A percentile compares a stretch with the other conserved stretches of the same genome.
Evolutionary conservation across 345 rosid genomes (phyloP).

Genomic region (Euclidium syriacum): DNA sequence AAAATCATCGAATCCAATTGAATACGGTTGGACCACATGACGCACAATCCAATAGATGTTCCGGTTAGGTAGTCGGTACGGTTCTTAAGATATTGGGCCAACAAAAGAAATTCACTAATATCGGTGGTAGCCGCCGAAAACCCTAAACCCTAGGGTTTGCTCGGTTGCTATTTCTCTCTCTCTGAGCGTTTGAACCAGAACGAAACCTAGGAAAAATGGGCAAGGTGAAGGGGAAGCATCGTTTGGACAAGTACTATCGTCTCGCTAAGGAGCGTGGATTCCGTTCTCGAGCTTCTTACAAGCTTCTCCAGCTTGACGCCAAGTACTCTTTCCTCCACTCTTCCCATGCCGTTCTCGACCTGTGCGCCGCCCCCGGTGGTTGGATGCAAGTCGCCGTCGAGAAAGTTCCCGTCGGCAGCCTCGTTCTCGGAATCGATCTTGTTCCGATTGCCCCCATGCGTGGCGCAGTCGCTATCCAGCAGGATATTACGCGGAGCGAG

Average conservation of each 20-base stretch:
- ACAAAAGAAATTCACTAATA: too few relatives aligned
- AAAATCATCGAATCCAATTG: too few relatives aligned
- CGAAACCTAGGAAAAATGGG: conserved; percentile 38
- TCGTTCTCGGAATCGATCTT: conserved; percentile 84
- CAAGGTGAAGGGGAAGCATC: conserved; percentile 75
- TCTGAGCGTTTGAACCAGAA: neutral
- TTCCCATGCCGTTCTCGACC: conserved; percentile 77
- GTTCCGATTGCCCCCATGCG: conserved; percentile 63
- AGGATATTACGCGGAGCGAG: conserved; percentile 78
- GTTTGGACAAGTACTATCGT: conserved; percentile 71
- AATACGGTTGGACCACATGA: too few relatives aligned
- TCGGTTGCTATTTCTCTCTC: neutral
- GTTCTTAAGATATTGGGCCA: too few relatives aligned
- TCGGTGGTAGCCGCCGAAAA: too few relatives aligned
- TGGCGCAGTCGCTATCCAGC: conserved; percentile 64
- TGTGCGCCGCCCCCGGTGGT: conserved; percentile 95
- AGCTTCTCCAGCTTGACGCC: conserved; percentile 76
- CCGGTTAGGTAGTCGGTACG: too few relatives aligned
- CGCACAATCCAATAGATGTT: too few relatives aligned
- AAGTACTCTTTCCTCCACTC: conserved; percentile 61
- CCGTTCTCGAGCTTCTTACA: conserved; percentile 92
- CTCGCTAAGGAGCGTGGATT: conserved; percentile 92
- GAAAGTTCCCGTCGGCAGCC: conserved; percentile 84
- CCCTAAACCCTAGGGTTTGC: conserved; percentile 16
- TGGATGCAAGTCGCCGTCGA: conserved; percentile 98